phyloP scores from a whole-genome alignment of 1,284 basidiomycete species.

The Trametes pubescens region DNA sequence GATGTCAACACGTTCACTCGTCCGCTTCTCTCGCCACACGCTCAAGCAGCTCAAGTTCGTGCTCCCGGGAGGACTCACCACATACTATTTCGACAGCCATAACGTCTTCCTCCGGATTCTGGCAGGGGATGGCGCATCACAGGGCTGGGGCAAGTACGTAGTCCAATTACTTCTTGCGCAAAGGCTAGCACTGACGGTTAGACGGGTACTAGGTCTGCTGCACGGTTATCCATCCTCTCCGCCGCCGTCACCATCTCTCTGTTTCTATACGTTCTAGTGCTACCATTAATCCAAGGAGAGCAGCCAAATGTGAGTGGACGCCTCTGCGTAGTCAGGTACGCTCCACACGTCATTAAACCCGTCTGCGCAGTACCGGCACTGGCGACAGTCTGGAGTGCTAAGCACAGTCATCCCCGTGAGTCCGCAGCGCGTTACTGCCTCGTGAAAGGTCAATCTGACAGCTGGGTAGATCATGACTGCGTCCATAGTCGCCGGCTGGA shows the following conservation, averaged over 20 bases:
- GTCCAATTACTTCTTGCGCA: neutral
- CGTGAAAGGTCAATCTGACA: neutral
- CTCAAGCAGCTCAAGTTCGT: slow-evolving; percentile 76
- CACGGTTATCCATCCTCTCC: slow-evolving; percentile 43
- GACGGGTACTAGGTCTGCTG: slow-evolving; percentile 48
- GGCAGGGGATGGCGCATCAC: slow-evolving; percentile 40
- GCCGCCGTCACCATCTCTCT: slow-evolving; percentile 66
- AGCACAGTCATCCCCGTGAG: slow-evolving; percentile 63
- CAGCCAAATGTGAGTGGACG: slow-evolving; percentile 67
- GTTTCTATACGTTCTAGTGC: slow-evolving; percentile 75
- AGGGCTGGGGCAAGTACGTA: slow-evolving; percentile 61
- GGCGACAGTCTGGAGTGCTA: slow-evolving; percentile 57
- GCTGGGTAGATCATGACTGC: slow-evolving; percentile 56
- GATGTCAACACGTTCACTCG: slow-evolving; percentile 29
- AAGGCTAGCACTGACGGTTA: neutral
- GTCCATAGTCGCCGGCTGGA: slow-evolving; percentile 75
- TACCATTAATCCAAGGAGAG: slow-evolving; percentile 68
- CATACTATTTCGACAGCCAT: slow-evolving; percentile 65
- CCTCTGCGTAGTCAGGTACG: neutral
- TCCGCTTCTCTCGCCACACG: slow-evolving; percentile 54
- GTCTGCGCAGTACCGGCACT: slow-evolving; percentile 40
- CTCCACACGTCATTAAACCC: slow-evolving; percentile 8
- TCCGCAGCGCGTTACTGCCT: neutral
- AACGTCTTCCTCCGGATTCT: slow-evolving; percentile 57
- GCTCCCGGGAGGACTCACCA: slow-evolving; percentile 67